phyloP scores from a whole-genome alignment of 1,284 basidiomycete genomes.

The Bondarzewia mesenterica region DNA sequence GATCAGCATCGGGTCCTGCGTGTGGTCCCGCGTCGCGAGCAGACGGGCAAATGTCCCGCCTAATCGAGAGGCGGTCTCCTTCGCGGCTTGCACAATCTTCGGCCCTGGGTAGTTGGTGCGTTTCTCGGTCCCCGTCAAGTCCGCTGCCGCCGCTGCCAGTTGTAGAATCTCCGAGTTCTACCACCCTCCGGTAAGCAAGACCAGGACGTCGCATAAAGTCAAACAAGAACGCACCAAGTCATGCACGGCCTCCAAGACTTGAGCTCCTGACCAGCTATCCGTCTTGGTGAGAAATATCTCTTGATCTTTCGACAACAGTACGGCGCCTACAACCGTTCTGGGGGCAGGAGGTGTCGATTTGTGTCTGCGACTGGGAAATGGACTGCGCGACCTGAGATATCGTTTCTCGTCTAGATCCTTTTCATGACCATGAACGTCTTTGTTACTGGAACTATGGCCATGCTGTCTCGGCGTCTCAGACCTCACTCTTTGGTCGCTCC shows the following conservation, averaged over 20 bases:
- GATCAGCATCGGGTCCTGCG: slow-evolving; percentile 65
- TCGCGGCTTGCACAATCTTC: slow-evolving; percentile 11
- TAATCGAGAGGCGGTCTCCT: slow-evolving; percentile 50
- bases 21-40: slow-evolving; percentile 53
- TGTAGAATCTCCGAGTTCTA: slow-evolving; percentile 73
- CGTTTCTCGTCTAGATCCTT: slow-evolving; percentile 9
- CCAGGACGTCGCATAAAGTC: no score
- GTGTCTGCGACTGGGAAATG: slow-evolving; percentile 16
- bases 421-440: slow-evolving; percentile 8
- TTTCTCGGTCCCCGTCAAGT: slow-evolving; percentile 29
- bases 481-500: slow-evolving; percentile 13
- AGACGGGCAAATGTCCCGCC: slow-evolving; percentile 51
- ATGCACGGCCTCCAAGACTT: slow-evolving; percentile 68
- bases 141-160: slow-evolving; percentile 64
- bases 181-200: no score
- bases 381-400: slow-evolving; percentile 16
- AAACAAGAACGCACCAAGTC: no score
- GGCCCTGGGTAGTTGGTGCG: slow-evolving; percentile 11
- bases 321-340: slow-evolving; percentile 7
- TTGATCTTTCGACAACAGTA: neutral
- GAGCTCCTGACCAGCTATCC: slow-evolving; percentile 67
- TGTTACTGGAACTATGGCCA: slow-evolving; percentile 7
- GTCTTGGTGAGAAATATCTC: slow-evolving; percentile 66
- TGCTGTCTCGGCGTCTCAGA: slow-evolving; percentile 10
- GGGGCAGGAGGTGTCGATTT: slow-evolving; percentile 19